Base-by-base conservation (phyloP, 768 basidiomycete species). In the Agaricus blazei region DNA sequence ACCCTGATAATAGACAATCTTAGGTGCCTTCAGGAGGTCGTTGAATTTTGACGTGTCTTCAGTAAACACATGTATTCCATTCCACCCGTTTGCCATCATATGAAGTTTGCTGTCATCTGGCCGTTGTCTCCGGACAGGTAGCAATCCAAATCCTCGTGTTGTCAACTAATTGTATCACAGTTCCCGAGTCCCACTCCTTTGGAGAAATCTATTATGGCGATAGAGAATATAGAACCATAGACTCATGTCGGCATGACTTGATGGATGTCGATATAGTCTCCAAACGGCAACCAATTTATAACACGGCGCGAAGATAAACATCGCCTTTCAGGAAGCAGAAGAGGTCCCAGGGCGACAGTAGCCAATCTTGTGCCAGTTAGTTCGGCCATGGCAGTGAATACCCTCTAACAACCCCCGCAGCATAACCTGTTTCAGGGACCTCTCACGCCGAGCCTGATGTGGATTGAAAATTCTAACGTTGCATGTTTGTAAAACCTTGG, bases 1-100 rank as follows among this genome's bases (percentile, higher is more conserved):
- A 71, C 70, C 11, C 66, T 91, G 26, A 67, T 72, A 15, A 75
- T 92, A 34, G 82, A 83, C 58, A 72, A 78, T 57, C 65, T 72
- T 12, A 77, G 89, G 59, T 70, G 75, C 36, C 67, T 86, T 15
- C 60, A 80, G 4, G 58, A 64, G 6, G 70, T 71, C 9, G 65
- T 70, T 47, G 60, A 49, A 23, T 82, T 82, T 64, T 87, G 65
- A 59, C 53, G 31, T n/a, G n/a, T 8, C 15, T 41, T 41, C 40
- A 15, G 6, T 41, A 1, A 41, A 41, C 40, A 12, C 40, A 14
- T 41, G 40, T 41, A 6, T 19, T 41, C 19, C 12, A 9, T 15
- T 41, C 19, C 40, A 41, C n/a, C 7, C 12, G 14, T 41, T 14
- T n/a, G 40, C 40, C 12, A 15, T 19, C 19, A 41, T 41, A 41